Base-by-base conservation (phyloP, 306 rosid genomes). In the Dicorynia guianensis region DNA sequence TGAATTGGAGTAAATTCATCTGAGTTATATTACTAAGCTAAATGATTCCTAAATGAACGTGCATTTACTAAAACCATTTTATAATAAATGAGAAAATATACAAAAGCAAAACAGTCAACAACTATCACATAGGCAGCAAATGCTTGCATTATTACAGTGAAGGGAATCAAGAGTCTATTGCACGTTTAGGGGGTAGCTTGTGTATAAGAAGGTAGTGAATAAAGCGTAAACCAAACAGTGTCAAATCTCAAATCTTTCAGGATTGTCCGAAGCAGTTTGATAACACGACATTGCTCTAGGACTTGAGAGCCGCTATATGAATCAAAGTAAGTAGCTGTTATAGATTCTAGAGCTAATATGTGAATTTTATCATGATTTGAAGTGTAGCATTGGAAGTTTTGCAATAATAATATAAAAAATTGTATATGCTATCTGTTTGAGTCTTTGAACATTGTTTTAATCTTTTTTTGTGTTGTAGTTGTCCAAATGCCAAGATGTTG, bases 1-100 rank as follows among this genome's bases (percentile, higher is more conserved):
- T 67, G 33, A 25, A 77, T 69, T 35, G 55, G 65, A 74, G 63
- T 70, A 62, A 76, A 50, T 70, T 61, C 30, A 66, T 63, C 15
- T 61, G 68, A 72, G 67, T 48, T 39, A 12, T 43, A 48, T 14
- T 9, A 42, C 8, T 33, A 17, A 54, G 58, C 46, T 55, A n/a
- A 55, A 40, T 53, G 56, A 60, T 46, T 10, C 12, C 55, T 14
- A 33, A 50, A 65, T 64, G 18, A 46, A 69, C 59, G 76, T 44
- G 46, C 68, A 49, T 57, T 56, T 55, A 71, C 53, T 44, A 18
- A 15, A 52, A 49, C 1, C n/a, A 49, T 63, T 15, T 67, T 39
- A n/a, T n/a, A 72, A 49, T 13, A 68, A 68, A 40, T 38, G 36
- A 42, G 49, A 44, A 78, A 33, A 67, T 64, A 25, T 47, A 54